phyloP scores from a whole-genome alignment of 2,329 filamentous ascomycete genomes.

The Pestalotiopsis sp. region DNA sequence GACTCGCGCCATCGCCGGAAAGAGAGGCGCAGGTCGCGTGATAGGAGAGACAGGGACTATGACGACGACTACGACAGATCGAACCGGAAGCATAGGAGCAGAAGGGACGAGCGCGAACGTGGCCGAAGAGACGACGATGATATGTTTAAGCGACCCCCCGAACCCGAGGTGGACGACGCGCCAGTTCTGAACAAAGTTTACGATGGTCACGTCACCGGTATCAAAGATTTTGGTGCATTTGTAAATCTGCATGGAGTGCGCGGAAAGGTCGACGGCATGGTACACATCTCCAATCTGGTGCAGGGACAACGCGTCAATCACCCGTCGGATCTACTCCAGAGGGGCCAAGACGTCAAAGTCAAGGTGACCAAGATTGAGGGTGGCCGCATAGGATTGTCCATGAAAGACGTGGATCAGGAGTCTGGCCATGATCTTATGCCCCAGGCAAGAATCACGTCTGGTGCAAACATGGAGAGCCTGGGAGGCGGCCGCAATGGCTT shows the following conservation, averaged over 20 bases:
- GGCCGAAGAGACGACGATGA: slow-evolving; percentile 49
- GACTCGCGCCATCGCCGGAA: slow-evolving; percentile 38
- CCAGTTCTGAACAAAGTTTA: slow-evolving; percentile 88
- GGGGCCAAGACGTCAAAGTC: slow-evolving; percentile 85
- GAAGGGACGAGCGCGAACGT: slow-evolving; percentile 42
- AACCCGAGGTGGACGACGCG: slow-evolving; percentile 77
- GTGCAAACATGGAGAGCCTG: slow-evolving; percentile 85
- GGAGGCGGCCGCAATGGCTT: slow-evolving; percentile 63
- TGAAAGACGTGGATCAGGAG: slow-evolving; percentile 95
- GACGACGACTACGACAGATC: slow-evolving; percentile 43
- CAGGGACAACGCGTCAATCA: slow-evolving; percentile 88
- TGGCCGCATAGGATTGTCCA: slow-evolving; percentile 81
- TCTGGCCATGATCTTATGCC: slow-evolving; percentile 84
- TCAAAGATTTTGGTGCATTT: slow-evolving; percentile 96
- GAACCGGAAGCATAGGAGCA: slow-evolving; percentile 49
- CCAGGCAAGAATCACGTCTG: slow-evolving; percentile 77
- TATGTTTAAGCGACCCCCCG: slow-evolving; percentile 66
- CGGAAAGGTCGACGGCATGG: slow-evolving; percentile 89
- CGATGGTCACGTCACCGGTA: slow-evolving; percentile 82
- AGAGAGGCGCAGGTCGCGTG: slow-evolving; percentile 31
- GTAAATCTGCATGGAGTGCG: slow-evolving; percentile 87
- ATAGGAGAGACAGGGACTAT: slow-evolving; percentile 36
- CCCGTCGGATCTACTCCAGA: slow-evolving; percentile 82
- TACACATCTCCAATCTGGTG: slow-evolving; percentile 89
- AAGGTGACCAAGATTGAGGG: slow-evolving; percentile 90